Conservation (phyloP, 2,329 filamentous ascomycete species). For the Truncatella angustata region DNA sequence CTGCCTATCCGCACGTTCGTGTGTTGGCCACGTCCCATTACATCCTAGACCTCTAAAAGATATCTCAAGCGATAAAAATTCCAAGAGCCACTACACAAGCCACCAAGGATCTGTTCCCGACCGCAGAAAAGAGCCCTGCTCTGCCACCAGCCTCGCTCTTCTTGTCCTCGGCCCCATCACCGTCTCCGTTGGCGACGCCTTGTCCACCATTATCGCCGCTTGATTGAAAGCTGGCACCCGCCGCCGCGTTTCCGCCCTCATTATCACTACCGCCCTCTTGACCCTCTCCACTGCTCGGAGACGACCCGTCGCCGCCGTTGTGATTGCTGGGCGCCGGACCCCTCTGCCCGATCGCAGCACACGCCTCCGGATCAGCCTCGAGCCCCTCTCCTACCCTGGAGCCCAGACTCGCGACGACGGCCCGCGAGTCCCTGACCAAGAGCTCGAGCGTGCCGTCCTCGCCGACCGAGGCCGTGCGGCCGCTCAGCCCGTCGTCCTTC, state of each 20-base stretch:
- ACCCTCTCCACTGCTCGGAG: not conserved
- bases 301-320: no score
- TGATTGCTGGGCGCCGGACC: not conserved
- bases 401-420: conserved; percentile 44
- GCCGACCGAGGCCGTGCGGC: conserved; percentile 29
- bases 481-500: conserved; percentile 25
- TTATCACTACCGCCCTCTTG: no score
- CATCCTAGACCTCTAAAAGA: no score
- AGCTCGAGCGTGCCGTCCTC: conserved; percentile 31
- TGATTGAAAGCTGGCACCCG: no score
- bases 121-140: not conserved
- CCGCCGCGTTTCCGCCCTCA: no score
- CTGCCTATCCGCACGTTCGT: no score
- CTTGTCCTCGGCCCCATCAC: not conserved
- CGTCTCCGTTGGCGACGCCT: no score
- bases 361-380: conserved; percentile 6
- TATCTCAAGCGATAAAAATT: not conserved
- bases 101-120: not conserved
- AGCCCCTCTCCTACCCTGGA: conserved; percentile 11
- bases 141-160: not conserved
- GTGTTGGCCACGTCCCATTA: no score
- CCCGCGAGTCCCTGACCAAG: conserved; percentile 41
- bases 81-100: not conserved
- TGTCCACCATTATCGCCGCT: no score
- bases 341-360: not conserved